Base-by-base conservation (phyloP, 106 monocot genomes). In the Dendrobium catenatum region DNA sequence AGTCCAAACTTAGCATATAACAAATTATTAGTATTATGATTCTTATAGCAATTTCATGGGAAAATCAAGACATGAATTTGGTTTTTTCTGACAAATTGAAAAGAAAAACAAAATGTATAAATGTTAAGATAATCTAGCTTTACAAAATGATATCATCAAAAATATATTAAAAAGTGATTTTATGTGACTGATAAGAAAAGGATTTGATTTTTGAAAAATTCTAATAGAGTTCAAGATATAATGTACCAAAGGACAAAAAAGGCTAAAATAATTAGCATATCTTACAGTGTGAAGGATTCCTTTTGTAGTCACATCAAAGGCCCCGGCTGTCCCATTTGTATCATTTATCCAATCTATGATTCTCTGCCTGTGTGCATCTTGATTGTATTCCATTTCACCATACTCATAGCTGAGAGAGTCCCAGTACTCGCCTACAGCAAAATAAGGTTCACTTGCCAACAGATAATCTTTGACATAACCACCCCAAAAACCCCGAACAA, bases 281-380 rank as follows among this genome's bases (percentile, higher is more conserved):
- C 89, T 89, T 89, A 97, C 97, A 58, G 90, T 40, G 76, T 97
- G 97, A 82, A 97, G 92, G 55, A 97, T 92, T 77, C 97, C 97
- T 86, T 97, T 94, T 6, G 97, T 94, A 37, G 97, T 97, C 55
- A 94, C 97, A 85, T 97, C 97, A 87, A 97, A 97, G 31, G 97
- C 97, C 77, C 97, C 94, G 81, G 94, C 85, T 67, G 82, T 88
- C 64, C 97, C 97, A 85, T 85, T 90, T 73, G 94, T 93, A 76
- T 90, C 94, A 91, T 97, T 97, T 81, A 97, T 91, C 97, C 97
- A 97, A 83, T 97, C 94, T 46, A 97, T 82, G 33, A 97, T 97
- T 85, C 94, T 90, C 81, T 97, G 97, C 78, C 97, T 94, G 81
- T 97, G 97, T 41, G 92, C 90, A 89, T 97, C 94, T 91, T 97